Base-by-base conservation (phyloP, 2,329 filamentous ascomycete genomes). In the Paecilomyces variotii region DNA sequence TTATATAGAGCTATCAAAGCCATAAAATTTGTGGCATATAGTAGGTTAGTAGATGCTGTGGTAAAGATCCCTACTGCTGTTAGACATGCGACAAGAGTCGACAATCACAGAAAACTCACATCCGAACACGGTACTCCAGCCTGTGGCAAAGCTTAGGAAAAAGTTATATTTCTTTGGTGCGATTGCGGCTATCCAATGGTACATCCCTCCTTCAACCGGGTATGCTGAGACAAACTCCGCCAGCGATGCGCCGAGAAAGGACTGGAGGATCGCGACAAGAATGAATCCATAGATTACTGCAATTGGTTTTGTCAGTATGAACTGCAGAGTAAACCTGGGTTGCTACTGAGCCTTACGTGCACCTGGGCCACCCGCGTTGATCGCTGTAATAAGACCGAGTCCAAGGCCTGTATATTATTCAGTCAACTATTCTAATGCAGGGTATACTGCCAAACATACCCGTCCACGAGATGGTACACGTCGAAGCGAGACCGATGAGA, bases 381-480 rank as follows among this genome's bases (percentile, higher is more conserved):
- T 79, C 50, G 76, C 76, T 1, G 79, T 79, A 49, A 78, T 75
- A 51, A 79, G 66, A 0, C 76, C 75, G 3, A 78, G 66, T 12
- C 78, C 77, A 1, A 79, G 71, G 14, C 69, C 70, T 67, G 55
- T 27, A 32, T 51, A 59, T 4, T 53, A 56, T 32, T 55, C 45
- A 27, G 10, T 11, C n/a, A 4, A 24, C 26, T 11, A 6, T n/a
- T 59, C 34, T 19, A 19, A 62, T 34, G 50, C 11, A 12, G 28
- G 2, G 25, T 25, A 6, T 39, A 12, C 1, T 11, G 3, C 2
- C 7, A 55, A n/a, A 62, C 60, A 49, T 32, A 61, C 76, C 78
- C 3, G 77, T 79, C 78, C 78, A 80, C 0, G 78, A 80, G 50
- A 80, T 80, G 12, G 78, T 80, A n/a, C 77, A 77, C 5, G 78